Base-by-base conservation (phyloP, 805 yeast genomes). In the Candida ipomoeae region DNA sequence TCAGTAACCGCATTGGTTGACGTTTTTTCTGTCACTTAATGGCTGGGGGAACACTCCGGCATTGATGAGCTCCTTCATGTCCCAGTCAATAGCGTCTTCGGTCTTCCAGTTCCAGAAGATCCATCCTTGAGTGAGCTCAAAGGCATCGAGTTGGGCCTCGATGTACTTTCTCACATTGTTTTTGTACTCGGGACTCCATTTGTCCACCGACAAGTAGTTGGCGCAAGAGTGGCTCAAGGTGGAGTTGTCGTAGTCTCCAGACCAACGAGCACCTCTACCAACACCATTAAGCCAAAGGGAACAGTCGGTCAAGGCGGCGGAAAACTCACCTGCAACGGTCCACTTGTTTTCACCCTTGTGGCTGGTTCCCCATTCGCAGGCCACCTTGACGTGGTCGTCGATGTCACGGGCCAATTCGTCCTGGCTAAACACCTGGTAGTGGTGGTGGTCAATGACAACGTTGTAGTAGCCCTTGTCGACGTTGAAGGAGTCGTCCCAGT, bases 51-150 rank as follows among this genome's bases (percentile, higher is more conserved):
- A 84, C 37, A 89, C 63, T 26, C 81, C 84, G 49, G 78, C 66
- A 17, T 67, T 73, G 18, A 79, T 67, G 59, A 91, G 78, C 55
- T 73, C 71, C 60, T 76, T 74, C 72, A 87, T 78, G 69, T 88
- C 96, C 97, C 97, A 91, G 66, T 91, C 97, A 48, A 85, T 65
- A 18, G 88, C 74, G 57, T 69, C 69, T 70, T 91, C 97, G 26
- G 96, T 87, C 76, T 90, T 91, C 85, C 89, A 90, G 66, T 85
- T 81, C 97, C 97, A 91, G 75, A 87, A 85, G 51, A 89, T 80
- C 97, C 97, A 91, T 32, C 98, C 98, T 34, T 75, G 79, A 51
- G 82, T 77, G 59, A 78, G 78, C 60, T 84, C 88, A 49, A 67
- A 71, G 1, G 96, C 89, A 64, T 91, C 96, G 62, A 91, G 72